Evolutionary conservation across 2,329 filamentous ascomycete species (phyloP), one percentile per base, ranked within the genome.

Genomic region (Aspergillus arachidicola): DNA sequence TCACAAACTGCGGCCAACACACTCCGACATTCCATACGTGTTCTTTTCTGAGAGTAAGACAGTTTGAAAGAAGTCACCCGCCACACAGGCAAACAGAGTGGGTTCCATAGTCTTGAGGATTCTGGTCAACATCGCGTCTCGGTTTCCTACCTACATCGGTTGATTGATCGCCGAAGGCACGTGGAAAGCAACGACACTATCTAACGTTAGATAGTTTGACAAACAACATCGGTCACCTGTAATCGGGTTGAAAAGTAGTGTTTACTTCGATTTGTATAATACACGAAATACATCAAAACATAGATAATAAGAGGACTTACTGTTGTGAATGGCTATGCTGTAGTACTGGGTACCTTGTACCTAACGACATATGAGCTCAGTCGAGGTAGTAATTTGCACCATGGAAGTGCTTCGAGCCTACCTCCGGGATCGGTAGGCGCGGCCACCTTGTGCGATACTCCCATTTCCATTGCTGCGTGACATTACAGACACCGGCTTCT

Each of bases 401-500:
- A 21, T n/a, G 6, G 6, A 19, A 3, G 32, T 38, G 36, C 30
- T 21, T 23, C 9, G 16, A 7, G 11, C 51, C n/a, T 72, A 78
- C 72, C 68, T 70, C 32, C 61, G 73, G 21, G 60, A 63, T 58
- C 71, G 74, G 45, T 71, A 75, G 59, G 69, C 73, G 48, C 74
- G 71, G 51, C 79, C 80, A 59, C 80, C 80, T 66, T 81, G 83
- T 23, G 85, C 84, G 54, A 87, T 81, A 34, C 76, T 78, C 1
- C 84, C 84, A 61, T 80, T 80, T 50, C 83, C 82, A 53, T 75
- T 82, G 69, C 83, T 89, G 58, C 95, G 89, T 65, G 93, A 97
- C 93, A 99, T 97, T 62, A 94, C 91, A 69, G 91, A 95, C 38
- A 87, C 81, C 0, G 95, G 92, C 59, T 87, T 86, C 54, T 82